Evolutionary conservation across 148 eudicot genomes (phyloP).

Genomic region (Rhododendron kiyosumense): DNA sequence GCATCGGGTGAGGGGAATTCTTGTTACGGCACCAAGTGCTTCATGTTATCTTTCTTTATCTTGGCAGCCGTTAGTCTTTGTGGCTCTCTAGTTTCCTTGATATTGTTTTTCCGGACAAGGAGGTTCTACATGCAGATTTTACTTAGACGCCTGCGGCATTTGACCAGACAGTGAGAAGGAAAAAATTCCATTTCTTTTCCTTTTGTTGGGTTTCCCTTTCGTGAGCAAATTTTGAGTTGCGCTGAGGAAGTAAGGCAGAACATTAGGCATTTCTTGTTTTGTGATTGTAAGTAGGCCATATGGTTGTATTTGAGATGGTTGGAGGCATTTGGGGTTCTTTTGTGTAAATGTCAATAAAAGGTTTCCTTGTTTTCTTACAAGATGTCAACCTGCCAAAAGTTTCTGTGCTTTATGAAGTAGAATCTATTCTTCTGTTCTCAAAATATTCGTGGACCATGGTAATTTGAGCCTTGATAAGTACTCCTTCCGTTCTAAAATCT

Average conservation of each 20-base stretch:
- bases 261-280: neutral
- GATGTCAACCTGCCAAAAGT: too few species aligned
- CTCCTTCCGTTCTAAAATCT: too few species aligned
- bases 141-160: neutral
- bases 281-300: neutral
- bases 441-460: too few species aligned
- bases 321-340: neutral
- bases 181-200: neutral
- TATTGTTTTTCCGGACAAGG: slow-evolving; percentile 42
- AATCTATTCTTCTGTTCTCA: too few species aligned
- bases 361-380: too few species aligned
- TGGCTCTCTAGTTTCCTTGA: slow-evolving; percentile 46
- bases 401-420: too few species aligned
- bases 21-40: slow-evolving; percentile 53
- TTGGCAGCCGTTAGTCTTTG: slow-evolving; percentile 52
- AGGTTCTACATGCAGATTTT: slow-evolving; percentile 31
- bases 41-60: slow-evolving; percentile 51
- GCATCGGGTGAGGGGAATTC: slow-evolving; percentile 29
- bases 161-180: neutral
- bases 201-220: neutral
- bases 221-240: neutral
- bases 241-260: neutral
- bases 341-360: too few species aligned
- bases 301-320: neutral
- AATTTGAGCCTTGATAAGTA: too few species aligned